Conservation (phyloP, 2,329 filamentous ascomycete genomes). For the Balansia obtecta region DNA sequence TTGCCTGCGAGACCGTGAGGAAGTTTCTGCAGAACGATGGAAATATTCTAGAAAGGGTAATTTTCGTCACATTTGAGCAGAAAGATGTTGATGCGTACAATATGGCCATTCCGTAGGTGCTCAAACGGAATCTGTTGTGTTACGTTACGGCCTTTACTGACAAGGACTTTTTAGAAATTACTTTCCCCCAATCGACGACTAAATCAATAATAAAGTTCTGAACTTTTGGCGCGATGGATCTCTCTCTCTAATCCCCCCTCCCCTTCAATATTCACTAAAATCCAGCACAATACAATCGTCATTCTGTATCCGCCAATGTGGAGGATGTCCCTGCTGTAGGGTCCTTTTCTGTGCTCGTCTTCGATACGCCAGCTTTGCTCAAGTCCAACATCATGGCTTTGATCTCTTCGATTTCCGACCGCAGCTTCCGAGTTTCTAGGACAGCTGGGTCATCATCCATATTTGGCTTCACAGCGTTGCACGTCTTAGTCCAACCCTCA, state of each 20-base stretch:
- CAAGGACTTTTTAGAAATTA: slow-evolving; percentile 9
- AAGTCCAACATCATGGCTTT: slow-evolving; percentile 33
- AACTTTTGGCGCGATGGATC: neutral
- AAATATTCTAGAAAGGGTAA: slow-evolving; percentile 51
- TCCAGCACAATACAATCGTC: neutral
- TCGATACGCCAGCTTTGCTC: slow-evolving; percentile 1
- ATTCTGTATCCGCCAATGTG: neutral
- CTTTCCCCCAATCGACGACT: slow-evolving; percentile 13
- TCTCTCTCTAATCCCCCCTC: too few species aligned
- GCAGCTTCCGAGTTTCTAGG: slow-evolving; percentile 51
- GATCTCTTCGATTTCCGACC: slow-evolving; percentile 44
- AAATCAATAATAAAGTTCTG: neutral
- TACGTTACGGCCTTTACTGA: neutral
- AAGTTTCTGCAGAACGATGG: slow-evolving; percentile 37
- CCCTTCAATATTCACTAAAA: too few species aligned
- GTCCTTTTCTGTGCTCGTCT: neutral
- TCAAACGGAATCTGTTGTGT: neutral
- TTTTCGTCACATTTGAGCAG: slow-evolving; percentile 73
- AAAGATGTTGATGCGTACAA: slow-evolving; percentile 71
- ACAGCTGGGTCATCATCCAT: slow-evolving; percentile 67
- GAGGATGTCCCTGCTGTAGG: neutral
- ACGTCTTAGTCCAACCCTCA: slow-evolving; percentile 75
- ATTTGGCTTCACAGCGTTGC: slow-evolving; percentile 65
- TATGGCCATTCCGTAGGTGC: slow-evolving; percentile 51
- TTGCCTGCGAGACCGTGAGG: slow-evolving; percentile 50